Evolutionary conservation across 768 basidiomycete species (phyloP).

Genomic region (Trametopsis cervina): DNA sequence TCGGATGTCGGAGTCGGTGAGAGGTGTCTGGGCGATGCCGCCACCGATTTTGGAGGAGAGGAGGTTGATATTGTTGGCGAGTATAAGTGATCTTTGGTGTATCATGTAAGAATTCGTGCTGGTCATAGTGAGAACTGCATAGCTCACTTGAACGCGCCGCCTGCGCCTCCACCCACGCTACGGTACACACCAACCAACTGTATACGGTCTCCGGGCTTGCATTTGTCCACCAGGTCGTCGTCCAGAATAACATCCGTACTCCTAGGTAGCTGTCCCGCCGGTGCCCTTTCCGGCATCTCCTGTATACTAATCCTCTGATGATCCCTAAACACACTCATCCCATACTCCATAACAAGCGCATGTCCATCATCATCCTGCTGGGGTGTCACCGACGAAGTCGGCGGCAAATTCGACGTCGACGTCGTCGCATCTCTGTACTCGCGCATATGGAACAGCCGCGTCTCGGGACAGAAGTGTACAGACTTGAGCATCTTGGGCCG

Average conservation of each 20-base stretch:
- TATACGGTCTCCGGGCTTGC: slow-evolving; percentile 96
- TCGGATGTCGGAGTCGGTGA: slow-evolving; percentile 93
- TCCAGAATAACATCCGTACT: slow-evolving; percentile 95
- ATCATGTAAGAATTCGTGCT: slow-evolving; percentile 11
- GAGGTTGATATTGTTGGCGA: slow-evolving; percentile 93
- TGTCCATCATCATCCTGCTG: slow-evolving; percentile 89
- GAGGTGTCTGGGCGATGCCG: slow-evolving; percentile 85
- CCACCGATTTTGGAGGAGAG: slow-evolving; percentile 93
- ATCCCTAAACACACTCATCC: slow-evolving; percentile 86
- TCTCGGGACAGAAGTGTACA: slow-evolving; percentile 91
- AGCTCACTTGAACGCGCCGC: slow-evolving; percentile 89
- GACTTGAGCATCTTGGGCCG: slow-evolving; percentile 98
- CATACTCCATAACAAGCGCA: slow-evolving; percentile 86
- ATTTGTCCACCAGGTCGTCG: slow-evolving; percentile 94
- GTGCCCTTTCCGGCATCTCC: slow-evolving; percentile 99
- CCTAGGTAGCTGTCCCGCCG: slow-evolving; percentile 92
- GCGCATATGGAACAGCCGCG: slow-evolving; percentile 74
- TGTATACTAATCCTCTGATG: slow-evolving; percentile 98
- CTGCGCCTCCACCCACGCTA: slow-evolving; percentile 85
- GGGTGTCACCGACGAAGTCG: slow-evolving; percentile 81
- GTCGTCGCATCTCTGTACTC: slow-evolving; percentile 92
- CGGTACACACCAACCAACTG: slow-evolving; percentile 95
- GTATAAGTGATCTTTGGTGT: slow-evolving; percentile 69
- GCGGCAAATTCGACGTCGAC: slow-evolving; percentile 78
- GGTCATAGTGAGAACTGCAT: background rate